These are phyloP conservation scores for Poteriospumella lacustris DNA, from an alignment of 108 stramenopile species.

Conservation along the genomic window DNA sequence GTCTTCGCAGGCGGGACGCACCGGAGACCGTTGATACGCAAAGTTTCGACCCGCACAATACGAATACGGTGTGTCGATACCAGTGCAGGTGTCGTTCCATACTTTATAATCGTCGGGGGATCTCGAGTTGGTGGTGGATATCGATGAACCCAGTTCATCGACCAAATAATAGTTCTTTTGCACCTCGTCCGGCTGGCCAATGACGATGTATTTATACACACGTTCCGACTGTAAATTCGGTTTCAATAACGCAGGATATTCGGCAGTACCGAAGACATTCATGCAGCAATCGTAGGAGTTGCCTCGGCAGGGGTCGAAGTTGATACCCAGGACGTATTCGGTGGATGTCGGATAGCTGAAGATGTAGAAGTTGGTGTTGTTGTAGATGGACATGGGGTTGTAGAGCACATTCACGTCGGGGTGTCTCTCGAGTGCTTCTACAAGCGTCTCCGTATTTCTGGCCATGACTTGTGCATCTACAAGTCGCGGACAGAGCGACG, in stretches of 20 bases:
- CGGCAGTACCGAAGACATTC: conserved; percentile 48
- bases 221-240: conserved; percentile 26
- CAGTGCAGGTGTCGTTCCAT: conserved; percentile 42
- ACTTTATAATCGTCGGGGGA: conserved; percentile 45
- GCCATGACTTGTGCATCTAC: background rate
- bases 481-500: too few relatives aligned
- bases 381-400: background rate
- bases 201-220: conserved; percentile 32
- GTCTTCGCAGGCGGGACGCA: conserved; percentile 45
- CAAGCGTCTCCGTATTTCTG: background rate
- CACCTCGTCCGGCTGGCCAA: conserved; percentile 35
- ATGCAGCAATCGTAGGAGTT: conserved; percentile 51
- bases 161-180: conserved; percentile 31
- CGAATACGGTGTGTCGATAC: conserved; percentile 31
- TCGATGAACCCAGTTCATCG: conserved; percentile 31
- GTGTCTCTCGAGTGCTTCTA: conserved; percentile 10
- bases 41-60: conserved; percentile 40
- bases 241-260: conserved; percentile 35
- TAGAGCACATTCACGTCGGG: conserved; percentile 17
- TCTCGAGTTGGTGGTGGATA: conserved; percentile 31
- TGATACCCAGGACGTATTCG: background rate
- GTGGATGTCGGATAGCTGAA: background rate
- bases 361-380: background rate
- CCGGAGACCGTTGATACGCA: conserved; percentile 23
- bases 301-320: conserved; percentile 1